These are phyloP conservation scores for Westerdykella sp. DNA, from an alignment of 2,329 filamentous ascomycete species.

Conservation along the genomic window DNA sequence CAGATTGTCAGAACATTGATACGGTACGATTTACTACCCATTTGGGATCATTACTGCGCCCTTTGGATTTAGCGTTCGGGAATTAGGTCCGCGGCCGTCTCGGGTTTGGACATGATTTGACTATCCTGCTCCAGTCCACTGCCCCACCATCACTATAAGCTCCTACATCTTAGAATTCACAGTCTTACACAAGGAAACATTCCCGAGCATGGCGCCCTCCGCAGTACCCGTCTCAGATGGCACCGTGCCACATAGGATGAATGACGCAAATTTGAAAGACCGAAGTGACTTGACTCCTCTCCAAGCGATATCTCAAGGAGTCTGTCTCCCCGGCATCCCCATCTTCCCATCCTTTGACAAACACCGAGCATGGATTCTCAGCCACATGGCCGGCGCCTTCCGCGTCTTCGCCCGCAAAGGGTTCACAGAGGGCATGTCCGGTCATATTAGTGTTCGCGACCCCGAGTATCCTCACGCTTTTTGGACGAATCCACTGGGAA, in stretches of 20 bases:
- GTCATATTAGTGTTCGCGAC: constrained; percentile 63
- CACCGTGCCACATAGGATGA: constrained; percentile 7
- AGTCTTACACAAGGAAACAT: no score
- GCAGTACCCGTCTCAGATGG: constrained; percentile 13
- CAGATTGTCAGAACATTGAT: no score
- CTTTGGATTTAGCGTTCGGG: no score
- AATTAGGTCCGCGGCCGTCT: no score
- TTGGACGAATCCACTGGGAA: constrained; percentile 64
- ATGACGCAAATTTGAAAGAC: constrained; percentile 20
- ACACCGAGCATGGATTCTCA: constrained; percentile 58
- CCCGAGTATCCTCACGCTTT: constrained; percentile 56
- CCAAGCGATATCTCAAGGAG: constrained; percentile 43
- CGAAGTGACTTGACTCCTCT: constrained; percentile 21
- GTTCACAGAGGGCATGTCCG: constrained; percentile 62
- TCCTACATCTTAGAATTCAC: no score
- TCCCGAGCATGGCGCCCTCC: constrained; percentile 27
- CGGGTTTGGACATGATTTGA: no score
- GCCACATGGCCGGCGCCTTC: constrained; percentile 62
- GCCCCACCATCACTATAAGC: no score
- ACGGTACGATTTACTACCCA: no score
- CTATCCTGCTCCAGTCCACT: no score
- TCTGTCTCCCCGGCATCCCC: constrained; percentile 50
- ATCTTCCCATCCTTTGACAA: constrained; percentile 48
- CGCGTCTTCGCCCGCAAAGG: constrained; percentile 60
- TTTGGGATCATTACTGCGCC: no score